These are phyloP conservation scores for Cercospora berteroae DNA, from an alignment of 2,329 filamentous ascomycete genomes.

Conservation along the genomic window DNA sequence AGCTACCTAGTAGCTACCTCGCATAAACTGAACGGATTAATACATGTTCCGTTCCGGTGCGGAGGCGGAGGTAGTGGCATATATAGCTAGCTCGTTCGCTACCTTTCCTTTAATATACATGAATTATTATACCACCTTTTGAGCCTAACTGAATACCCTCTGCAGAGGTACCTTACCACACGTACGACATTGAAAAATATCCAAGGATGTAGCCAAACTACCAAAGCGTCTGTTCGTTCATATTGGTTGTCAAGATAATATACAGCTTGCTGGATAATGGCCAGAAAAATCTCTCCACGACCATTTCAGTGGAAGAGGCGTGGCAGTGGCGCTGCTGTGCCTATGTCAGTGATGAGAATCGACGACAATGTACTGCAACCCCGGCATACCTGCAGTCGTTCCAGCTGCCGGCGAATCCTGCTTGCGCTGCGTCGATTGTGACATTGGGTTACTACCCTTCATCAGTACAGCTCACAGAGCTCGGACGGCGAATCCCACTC, in stretches of 20 bases:
- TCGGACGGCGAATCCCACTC: constrained; percentile 16
- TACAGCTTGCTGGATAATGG: neutral
- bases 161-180: no score
- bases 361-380: neutral
- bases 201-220: neutral
- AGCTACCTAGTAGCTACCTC: no score
- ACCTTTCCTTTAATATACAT: no score
- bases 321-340: neutral
- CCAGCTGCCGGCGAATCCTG: neutral
- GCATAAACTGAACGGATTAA: no score
- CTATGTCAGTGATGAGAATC: neutral
- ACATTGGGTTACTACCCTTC: neutral
- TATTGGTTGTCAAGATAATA: neutral
- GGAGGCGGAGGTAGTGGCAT: no score
- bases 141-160: no score
- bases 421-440: neutral
- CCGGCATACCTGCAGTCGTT: neutral
- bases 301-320: neutral
- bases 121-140: no score
- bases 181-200: neutral
- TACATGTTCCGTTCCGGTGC: no score
- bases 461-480: neutral
- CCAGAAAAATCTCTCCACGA: neutral
- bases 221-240: neutral
- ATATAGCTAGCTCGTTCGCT: no score